These are phyloP conservation scores for Juglanconis sp. DNA, from an alignment of 2,329 filamentous ascomycete species.

Conservation along the genomic window DNA sequence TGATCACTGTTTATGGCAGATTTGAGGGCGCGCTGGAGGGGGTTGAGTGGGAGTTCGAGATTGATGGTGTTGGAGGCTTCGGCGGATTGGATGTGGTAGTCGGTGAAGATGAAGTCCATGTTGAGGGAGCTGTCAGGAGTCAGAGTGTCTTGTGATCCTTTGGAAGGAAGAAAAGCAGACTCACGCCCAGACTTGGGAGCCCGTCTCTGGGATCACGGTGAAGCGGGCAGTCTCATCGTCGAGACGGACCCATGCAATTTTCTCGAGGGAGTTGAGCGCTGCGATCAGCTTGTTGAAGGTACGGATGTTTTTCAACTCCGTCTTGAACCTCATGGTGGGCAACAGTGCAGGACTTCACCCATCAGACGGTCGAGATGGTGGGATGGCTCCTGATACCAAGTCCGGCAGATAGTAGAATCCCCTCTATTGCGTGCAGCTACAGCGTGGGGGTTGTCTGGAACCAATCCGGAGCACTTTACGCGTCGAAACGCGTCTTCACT, in stretches of 20 bases:
- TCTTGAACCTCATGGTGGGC: slow-evolving; percentile 61
- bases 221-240: slow-evolving; percentile 86
- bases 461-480: neutral
- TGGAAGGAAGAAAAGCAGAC: slow-evolving; percentile 30
- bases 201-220: slow-evolving; percentile 91
- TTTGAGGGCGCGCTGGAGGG: slow-evolving; percentile 85
- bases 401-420: too few species aligned
- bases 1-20: slow-evolving; percentile 80
- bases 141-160: neutral
- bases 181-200: slow-evolving; percentile 94
- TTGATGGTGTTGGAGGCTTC: slow-evolving; percentile 86
- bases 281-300: slow-evolving; percentile 65
- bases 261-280: slow-evolving; percentile 65
- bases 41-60: slow-evolving; percentile 85
- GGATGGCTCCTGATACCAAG: too few species aligned
- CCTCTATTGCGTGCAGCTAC: neutral
- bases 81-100: slow-evolving; percentile 81
- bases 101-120: slow-evolving; percentile 83
- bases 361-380: neutral
- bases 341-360: neutral
- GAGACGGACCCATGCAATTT: slow-evolving; percentile 86
- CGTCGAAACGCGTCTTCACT: slow-evolving; percentile 8
- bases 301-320: slow-evolving; percentile 62
- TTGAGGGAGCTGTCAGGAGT: slow-evolving; percentile 46
- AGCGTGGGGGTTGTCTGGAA: neutral